Percentiles rank a stretch among this genome's conserved stretches.
Evolutionary conservation across 805 yeast species (phyloP).

Genomic region (Candida maris): DNA sequence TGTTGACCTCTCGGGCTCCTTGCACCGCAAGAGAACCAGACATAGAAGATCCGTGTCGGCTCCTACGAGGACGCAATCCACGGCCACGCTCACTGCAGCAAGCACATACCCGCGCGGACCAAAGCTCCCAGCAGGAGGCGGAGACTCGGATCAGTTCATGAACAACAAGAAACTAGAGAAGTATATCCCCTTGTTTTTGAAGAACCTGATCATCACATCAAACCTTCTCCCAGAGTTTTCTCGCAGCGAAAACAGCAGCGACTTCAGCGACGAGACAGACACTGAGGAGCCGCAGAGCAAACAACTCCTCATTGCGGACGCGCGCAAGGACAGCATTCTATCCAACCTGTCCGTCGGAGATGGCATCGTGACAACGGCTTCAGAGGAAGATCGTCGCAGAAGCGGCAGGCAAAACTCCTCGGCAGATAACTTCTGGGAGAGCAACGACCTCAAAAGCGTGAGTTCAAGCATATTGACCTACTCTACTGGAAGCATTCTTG

Average conservation of each 20-base stretch:
- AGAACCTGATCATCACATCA: conserved; percentile 24
- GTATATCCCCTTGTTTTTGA: conserved; percentile 29
- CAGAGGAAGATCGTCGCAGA: conserved; percentile 4
- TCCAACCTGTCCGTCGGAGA: conserved; percentile 12
- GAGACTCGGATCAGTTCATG: conserved; percentile 21
- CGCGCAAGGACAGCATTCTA: conserved; percentile 16
- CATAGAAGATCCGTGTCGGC: background rate
- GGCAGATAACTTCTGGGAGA: conserved; percentile 24
- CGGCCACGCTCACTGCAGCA: conserved; percentile 11
- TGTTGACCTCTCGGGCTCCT: conserved; percentile 19
- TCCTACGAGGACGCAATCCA: conserved; percentile 12
- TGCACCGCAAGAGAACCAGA: conserved; percentile 9
- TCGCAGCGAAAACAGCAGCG: conserved; percentile 6
- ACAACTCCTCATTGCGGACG: conserved; percentile 1
- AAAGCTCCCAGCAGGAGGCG: too few relatives aligned
- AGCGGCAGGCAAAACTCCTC: conserved; percentile 3
- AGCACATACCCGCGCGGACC: too few relatives aligned
- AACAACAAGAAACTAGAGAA: conserved; percentile 29
- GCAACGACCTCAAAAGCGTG: conserved; percentile 19
- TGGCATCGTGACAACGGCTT: background rate
- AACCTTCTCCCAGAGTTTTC: conserved; percentile 21
- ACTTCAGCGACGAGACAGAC: conserved; percentile 8
- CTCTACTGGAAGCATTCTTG: conserved; percentile 26
- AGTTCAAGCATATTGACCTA: conserved; percentile 24
- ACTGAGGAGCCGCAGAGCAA: conserved; percentile 7